A percentile compares a stretch with the other conserved stretches of the same genome.
phyloP scores from a whole-genome alignment of 2,329 filamentous ascomycete species.

The Neofusicoccum sp. region DNA sequence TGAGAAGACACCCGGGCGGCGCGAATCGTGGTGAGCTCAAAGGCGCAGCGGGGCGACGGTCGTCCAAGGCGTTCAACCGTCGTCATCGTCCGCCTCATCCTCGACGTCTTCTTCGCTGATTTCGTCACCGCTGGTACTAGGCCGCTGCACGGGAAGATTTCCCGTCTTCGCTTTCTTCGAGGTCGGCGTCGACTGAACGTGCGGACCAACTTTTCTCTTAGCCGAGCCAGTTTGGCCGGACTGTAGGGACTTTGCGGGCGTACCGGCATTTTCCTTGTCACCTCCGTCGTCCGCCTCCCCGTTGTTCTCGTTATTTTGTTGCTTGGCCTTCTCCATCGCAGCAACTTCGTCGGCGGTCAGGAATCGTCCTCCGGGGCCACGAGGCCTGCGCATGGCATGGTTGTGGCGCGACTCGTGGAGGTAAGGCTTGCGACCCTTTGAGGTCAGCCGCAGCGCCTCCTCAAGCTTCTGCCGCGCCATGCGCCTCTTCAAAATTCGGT shows the following conservation, averaged over 20 bases:
- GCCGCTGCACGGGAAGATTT: conserved; percentile 34
- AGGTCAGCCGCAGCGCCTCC: conserved; percentile 87
- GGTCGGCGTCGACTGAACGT: conserved; percentile 27
- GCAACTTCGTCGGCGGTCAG: conserved; percentile 95
- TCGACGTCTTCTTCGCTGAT: conserved; percentile 53
- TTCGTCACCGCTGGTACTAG: conserved; percentile 54
- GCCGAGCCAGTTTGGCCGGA: conserved; percentile 19
- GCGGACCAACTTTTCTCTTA: conserved; percentile 21
- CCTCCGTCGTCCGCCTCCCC: conserved; percentile 35
- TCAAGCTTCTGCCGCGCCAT: conserved; percentile 93
- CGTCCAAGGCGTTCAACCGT: conserved; percentile 11
- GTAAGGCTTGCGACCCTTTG: conserved; percentile 95
- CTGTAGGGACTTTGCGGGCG: conserved; percentile 22
- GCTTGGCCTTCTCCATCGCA: conserved; percentile 68
- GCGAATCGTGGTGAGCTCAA: background rate
- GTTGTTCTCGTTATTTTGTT: conserved; percentile 51
- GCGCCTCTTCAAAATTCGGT: conserved; percentile 91
- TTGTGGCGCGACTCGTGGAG: conserved; percentile 97
- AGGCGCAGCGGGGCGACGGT: background rate
- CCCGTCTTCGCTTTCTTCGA: conserved; percentile 55
- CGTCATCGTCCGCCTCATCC: conserved; percentile 20
- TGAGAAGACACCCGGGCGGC: background rate
- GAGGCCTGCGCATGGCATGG: conserved; percentile 93
- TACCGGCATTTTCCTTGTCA: conserved; percentile 43
- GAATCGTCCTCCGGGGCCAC: conserved; percentile 93